phyloP scores from a whole-genome alignment of 2,329 filamentous ascomycete genomes.

The Pseudocercospora crystallina region DNA sequence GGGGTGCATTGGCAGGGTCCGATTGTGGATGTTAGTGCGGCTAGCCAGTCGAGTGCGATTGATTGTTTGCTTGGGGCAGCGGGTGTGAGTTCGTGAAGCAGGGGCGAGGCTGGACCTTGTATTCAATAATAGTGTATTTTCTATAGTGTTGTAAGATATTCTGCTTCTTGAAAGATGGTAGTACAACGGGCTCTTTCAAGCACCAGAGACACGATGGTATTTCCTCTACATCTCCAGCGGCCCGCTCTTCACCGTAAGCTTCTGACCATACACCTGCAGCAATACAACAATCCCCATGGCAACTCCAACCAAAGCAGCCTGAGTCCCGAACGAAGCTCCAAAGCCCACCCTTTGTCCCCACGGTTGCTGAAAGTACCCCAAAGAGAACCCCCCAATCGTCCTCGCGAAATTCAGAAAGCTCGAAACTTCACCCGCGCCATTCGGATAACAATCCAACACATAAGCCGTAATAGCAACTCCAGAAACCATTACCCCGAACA shows the following conservation, averaged over 20 bases:
- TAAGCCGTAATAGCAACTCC: slow-evolving; percentile 7
- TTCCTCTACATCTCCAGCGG: too few species aligned
- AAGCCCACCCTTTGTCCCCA: slow-evolving; percentile 2
- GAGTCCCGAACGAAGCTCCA: slow-evolving; percentile 7
- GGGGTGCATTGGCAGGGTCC: slow-evolving; percentile 66
- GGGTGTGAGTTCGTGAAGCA: too few species aligned
- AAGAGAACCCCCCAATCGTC: slow-evolving; percentile 9
- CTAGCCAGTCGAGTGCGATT: slow-evolving; percentile 64
- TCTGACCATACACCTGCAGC: slow-evolving; percentile 37
- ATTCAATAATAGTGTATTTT: too few species aligned
- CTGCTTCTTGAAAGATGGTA: too few species aligned
- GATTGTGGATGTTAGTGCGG: slow-evolving; percentile 51
- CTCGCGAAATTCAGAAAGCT: slow-evolving; percentile 6
- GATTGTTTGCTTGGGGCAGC: slow-evolving; percentile 57
- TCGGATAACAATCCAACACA: slow-evolving; percentile 3
- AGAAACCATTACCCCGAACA: slow-evolving; percentile 4
- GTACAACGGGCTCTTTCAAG: too few species aligned
- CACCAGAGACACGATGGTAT: too few species aligned
- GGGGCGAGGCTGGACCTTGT: too few species aligned
- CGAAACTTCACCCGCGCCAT: slow-evolving; percentile 1
- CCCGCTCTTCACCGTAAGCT: too few species aligned
- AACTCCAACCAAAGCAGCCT: slow-evolving; percentile 8
- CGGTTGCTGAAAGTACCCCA: slow-evolving; percentile 8
- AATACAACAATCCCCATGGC: not conserved
- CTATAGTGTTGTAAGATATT: too few species aligned